phyloP scores from a whole-genome alignment of 2,329 filamentous ascomycete species.

The Teratosphaeria pseudoeucalypti region DNA sequence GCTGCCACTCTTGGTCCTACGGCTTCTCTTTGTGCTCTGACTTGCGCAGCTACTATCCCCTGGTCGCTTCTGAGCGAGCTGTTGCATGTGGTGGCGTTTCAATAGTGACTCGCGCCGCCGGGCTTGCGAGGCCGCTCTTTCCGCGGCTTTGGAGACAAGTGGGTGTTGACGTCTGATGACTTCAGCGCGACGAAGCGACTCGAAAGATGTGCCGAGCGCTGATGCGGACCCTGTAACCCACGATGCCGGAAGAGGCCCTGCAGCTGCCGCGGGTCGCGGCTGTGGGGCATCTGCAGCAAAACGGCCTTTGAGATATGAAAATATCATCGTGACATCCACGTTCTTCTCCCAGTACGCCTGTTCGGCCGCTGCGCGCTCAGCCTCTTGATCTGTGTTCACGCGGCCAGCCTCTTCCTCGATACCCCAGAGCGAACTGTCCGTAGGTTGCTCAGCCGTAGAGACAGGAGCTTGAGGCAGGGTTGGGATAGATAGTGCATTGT shows the following conservation, averaged over 20 bases:
- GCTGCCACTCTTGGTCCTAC: slow-evolving; percentile 48
- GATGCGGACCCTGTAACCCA: slow-evolving; percentile 26
- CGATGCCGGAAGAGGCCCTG: slow-evolving; percentile 22
- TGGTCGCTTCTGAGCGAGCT: slow-evolving; percentile 24
- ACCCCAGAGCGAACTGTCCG: slow-evolving; percentile 52
- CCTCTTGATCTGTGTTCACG: slow-evolving; percentile 19
- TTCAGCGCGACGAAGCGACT: slow-evolving; percentile 65
- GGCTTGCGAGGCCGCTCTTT: slow-evolving; percentile 23
- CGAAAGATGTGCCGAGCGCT: slow-evolving; percentile 36
- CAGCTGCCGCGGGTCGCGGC: not conserved
- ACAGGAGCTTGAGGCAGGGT: slow-evolving; percentile 22
- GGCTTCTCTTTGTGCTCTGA: slow-evolving; percentile 66
- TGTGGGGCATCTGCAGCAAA: slow-evolving; percentile 40
- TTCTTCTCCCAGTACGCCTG: slow-evolving; percentile 87
- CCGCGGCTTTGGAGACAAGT: slow-evolving; percentile 53
- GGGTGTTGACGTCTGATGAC: slow-evolving; percentile 84
- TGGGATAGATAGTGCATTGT: slow-evolving; percentile 20
- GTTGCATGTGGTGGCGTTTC: slow-evolving; percentile 32
- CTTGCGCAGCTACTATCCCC: slow-evolving; percentile 31
- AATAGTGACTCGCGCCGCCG: slow-evolving; percentile 11
- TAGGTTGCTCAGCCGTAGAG: slow-evolving; percentile 13
- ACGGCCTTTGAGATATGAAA: slow-evolving; percentile 70
- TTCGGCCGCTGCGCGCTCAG: slow-evolving; percentile 30
- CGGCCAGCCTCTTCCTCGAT: slow-evolving; percentile 50
- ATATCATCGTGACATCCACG: slow-evolving; percentile 82